phyloP scores from a whole-genome alignment of 2,329 filamentous ascomycete genomes.

The Pseudogymnoascus sp. region DNA sequence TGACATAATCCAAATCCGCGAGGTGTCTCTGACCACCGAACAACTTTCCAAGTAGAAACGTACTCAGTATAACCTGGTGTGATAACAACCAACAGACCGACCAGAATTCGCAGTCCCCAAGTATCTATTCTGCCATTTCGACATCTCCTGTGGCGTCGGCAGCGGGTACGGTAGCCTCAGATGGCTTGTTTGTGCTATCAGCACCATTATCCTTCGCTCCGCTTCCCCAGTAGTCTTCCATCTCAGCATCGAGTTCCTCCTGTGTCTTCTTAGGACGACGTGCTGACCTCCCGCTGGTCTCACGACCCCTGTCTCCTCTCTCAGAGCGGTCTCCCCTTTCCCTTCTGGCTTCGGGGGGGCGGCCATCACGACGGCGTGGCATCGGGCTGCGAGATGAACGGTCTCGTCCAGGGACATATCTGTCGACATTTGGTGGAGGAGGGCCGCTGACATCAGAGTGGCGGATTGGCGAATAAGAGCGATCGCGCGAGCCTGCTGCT shows the following conservation, averaged over 20 bases:
- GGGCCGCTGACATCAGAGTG: slow-evolving; percentile 29
- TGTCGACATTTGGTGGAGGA: slow-evolving; percentile 28
- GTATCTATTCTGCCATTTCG: slow-evolving; percentile 45
- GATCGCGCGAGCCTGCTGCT: slow-evolving; percentile 45
- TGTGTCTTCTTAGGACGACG: slow-evolving; percentile 74
- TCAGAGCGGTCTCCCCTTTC: slow-evolving; percentile 28
- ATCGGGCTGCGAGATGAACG: slow-evolving; percentile 51
- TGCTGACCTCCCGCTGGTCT: slow-evolving; percentile 38
- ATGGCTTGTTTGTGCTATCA: slow-evolving; percentile 12
- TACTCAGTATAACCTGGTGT: not conserved
- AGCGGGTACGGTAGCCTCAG: slow-evolving; percentile 27
- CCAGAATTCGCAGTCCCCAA: not conserved
- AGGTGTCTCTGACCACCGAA: not conserved
- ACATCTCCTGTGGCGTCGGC: slow-evolving; percentile 45
- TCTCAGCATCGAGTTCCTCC: slow-evolving; percentile 90
- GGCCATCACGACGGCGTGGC: slow-evolving; percentile 44
- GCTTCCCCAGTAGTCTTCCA: slow-evolving; percentile 83
- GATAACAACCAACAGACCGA: not conserved
- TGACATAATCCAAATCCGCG: not conserved
- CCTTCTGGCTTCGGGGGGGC: slow-evolving; percentile 40
- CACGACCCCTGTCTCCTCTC: slow-evolving; percentile 36
- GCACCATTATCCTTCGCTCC: slow-evolving; percentile 30
- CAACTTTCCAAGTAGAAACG: not conserved
- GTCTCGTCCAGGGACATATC: slow-evolving; percentile 30
- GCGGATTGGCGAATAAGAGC: slow-evolving; percentile 50